A percentile compares a stretch with the other conserved stretches of the same genome.
Evolutionary conservation across 108 stramenopile species (phyloP).

Genomic region (Pseudonitzschia multiseries): DNA sequence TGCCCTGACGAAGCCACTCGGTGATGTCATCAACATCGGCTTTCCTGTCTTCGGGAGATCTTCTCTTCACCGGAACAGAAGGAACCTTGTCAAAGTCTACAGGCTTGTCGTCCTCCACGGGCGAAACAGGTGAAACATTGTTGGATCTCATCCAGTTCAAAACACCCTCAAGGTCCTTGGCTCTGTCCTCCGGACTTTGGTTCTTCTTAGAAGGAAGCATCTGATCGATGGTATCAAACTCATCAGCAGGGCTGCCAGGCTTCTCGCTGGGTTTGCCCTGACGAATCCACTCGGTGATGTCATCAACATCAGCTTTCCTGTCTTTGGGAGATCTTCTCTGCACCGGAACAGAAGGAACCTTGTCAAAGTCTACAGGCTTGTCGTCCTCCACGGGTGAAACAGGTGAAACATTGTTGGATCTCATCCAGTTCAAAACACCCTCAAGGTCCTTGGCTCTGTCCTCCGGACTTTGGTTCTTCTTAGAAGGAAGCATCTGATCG

Average conservation of each 20-base stretch:
- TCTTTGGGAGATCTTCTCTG: conserved; percentile 16
- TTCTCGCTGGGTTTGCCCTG: background rate
- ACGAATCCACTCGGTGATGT: conserved; percentile 15
- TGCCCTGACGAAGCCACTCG: conserved; percentile 17
- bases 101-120: conserved; percentile 6
- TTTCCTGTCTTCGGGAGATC: conserved; percentile 16
- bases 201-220: conserved; percentile 21
- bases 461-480: conserved; percentile 19
- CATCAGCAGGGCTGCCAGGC: background rate
- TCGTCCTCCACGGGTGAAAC: conserved; percentile 11
- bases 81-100: conserved; percentile 3
- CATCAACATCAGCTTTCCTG: conserved; percentile 17
- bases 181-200: conserved; percentile 31
- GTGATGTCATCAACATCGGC: conserved; percentile 22
- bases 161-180: conserved; percentile 38
- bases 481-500: conserved; percentile 29
- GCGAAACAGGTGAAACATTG: conserved; percentile 7
- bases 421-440: conserved; percentile 30
- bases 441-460: conserved; percentile 26
- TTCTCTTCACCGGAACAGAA: conserved; percentile 20
- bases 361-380: background rate
- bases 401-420: conserved; percentile 8
- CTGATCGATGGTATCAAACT: conserved; percentile 22
- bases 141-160: conserved; percentile 24
- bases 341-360: conserved; percentile 19